A percentile compares a stretch with the other conserved stretches of the same genome.
Conservation (phyloP, 139 green algal genomes). For the Volvox africanus region DNA sequence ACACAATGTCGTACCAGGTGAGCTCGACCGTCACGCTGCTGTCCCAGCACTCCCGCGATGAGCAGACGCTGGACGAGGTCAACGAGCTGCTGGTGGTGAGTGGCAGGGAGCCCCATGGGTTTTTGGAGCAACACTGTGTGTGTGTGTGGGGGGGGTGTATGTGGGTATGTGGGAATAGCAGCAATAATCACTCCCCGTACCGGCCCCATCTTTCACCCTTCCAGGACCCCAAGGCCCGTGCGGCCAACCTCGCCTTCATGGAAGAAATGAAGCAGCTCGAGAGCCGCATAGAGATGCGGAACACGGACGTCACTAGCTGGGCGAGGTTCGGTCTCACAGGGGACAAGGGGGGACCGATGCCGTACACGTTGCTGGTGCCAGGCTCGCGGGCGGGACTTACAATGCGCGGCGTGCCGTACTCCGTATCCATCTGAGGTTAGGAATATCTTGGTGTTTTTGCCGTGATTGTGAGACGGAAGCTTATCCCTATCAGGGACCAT, state of each 20-base stretch:
- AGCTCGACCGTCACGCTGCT: slow-evolving; percentile 53
- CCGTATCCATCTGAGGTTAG: slow-evolving; percentile 45
- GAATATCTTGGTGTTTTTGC: not conserved
- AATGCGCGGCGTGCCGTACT: slow-evolving; percentile 54
- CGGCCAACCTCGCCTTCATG: slow-evolving; percentile 35
- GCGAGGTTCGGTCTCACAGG: slow-evolving; percentile 1
- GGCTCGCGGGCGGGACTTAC: slow-evolving; percentile 39
- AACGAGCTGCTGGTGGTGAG: slow-evolving; percentile 40
- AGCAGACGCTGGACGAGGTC: slow-evolving; percentile 43
- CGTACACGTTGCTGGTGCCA: slow-evolving; percentile 53
- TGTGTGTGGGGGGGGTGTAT: not conserved
- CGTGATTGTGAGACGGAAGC: no score
- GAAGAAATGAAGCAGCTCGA: slow-evolving; percentile 38
- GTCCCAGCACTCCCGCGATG: slow-evolving; percentile 40
- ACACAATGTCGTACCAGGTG: not conserved
- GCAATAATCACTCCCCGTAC: not conserved
- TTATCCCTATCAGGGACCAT: no score
- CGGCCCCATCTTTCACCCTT: not conserved
- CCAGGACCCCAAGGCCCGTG: slow-evolving; percentile 41
- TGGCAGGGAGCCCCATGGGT: not conserved
- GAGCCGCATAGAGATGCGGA: slow-evolving; percentile 37
- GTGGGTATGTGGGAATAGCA: not conserved
- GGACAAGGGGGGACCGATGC: slow-evolving; percentile 10
- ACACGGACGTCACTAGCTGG: slow-evolving; percentile 9
- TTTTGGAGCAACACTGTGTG: not conserved